Conservation (phyloP, 2,329 filamentous ascomycete species). For the Penicillium sclerotigenum region DNA sequence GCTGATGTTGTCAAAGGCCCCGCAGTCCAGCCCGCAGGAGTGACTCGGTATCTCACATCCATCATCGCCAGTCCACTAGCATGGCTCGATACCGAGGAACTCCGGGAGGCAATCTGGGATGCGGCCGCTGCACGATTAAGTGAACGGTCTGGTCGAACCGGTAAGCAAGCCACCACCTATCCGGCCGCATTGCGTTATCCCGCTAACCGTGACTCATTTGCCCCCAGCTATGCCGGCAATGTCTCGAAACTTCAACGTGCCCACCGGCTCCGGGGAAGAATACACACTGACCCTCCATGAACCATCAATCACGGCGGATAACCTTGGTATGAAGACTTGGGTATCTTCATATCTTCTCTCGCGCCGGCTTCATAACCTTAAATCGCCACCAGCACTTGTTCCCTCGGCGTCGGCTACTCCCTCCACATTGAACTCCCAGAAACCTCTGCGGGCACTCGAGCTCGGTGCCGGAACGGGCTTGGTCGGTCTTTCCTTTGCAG, state of each 20-base stretch:
- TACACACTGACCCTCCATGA: slow-evolving; percentile 75
- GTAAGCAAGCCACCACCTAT: slow-evolving; percentile 37
- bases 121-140: slow-evolving; percentile 74
- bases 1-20: slow-evolving; percentile 28
- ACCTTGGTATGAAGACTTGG: slow-evolving; percentile 93
- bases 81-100: slow-evolving; percentile 46
- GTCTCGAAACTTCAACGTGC: slow-evolving; percentile 59
- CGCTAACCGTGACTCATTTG: slow-evolving; percentile 13
- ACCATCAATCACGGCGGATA: slow-evolving; percentile 81
- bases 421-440: slow-evolving; percentile 19
- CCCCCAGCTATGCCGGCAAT: slow-evolving; percentile 60
- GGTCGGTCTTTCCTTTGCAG: slow-evolving; percentile 80
- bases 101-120: slow-evolving; percentile 59
- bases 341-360: slow-evolving; percentile 84
- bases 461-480: slow-evolving; percentile 88
- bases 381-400: slow-evolving; percentile 32
- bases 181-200: not conserved
- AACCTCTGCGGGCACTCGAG: slow-evolving; percentile 58
- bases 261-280: slow-evolving; percentile 40
- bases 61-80: slow-evolving; percentile 46
- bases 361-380: slow-evolving; percentile 56
- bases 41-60: slow-evolving; percentile 47
- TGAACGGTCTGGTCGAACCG: slow-evolving; percentile 77
- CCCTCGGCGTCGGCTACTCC: slow-evolving; percentile 23
- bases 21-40: slow-evolving; percentile 39